These are phyloP conservation scores for Penicillium rolfsii DNA, from an alignment of 2,329 filamentous ascomycete genomes.

Conservation along the genomic window DNA sequence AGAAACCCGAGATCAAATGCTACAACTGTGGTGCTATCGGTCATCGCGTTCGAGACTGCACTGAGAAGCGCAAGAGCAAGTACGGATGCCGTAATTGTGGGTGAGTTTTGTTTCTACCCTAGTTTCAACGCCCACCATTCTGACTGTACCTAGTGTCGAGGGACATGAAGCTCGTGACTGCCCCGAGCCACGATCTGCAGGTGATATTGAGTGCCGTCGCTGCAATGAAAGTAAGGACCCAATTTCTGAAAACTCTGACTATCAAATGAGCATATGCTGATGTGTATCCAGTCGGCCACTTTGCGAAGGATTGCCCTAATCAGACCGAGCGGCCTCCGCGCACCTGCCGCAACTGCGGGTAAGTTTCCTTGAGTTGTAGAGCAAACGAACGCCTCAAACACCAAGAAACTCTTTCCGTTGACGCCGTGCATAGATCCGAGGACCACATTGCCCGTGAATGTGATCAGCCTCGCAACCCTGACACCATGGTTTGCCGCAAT, in stretches of 20 bases:
- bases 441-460: conserved; percentile 50
- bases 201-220: conserved; percentile 50
- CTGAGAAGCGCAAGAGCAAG: conserved; percentile 41
- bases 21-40: conserved; percentile 53
- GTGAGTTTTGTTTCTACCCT: conserved; percentile 29
- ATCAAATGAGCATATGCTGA: conserved; percentile 14
- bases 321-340: conserved; percentile 34
- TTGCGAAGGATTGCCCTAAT: conserved; percentile 52
- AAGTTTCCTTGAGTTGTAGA: conserved; percentile 18
- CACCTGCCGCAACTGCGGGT: conserved; percentile 53
- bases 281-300: conserved; percentile 44
- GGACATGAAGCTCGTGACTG: conserved; percentile 56
- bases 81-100: conserved; percentile 59
- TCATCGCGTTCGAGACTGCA: conserved; percentile 55
- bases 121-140: conserved; percentile 14
- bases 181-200: conserved; percentile 49
- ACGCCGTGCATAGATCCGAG: conserved; percentile 39
- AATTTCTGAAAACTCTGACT: background rate
- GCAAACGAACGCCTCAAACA: background rate
- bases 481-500: conserved; percentile 50
- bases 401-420: background rate
- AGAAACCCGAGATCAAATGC: conserved; percentile 54
- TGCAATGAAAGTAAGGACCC: conserved; percentile 44
- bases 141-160: conserved; percentile 35
- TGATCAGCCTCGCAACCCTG: conserved; percentile 46